A percentile compares a stretch with the other conserved stretches of the same genome.
Evolutionary conservation across 495 filamentous ascomycete genomes (phyloP).

Genomic region (Geoglossum glabrum): DNA sequence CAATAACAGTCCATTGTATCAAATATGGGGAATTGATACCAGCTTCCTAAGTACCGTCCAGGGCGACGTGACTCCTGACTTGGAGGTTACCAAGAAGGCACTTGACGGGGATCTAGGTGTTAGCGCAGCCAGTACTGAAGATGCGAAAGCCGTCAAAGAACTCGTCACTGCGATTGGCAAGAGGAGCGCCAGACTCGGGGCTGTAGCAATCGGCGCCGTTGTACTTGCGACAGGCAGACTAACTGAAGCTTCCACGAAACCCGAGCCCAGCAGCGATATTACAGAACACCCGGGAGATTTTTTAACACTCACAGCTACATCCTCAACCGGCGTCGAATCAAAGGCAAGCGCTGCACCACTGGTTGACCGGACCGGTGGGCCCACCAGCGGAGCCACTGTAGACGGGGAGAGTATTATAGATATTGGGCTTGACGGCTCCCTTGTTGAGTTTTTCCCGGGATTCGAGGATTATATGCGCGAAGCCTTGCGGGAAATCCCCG

Average conservation of each 20-base stretch:
- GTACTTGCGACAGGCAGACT: conserved; percentile 56
- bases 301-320: neutral
- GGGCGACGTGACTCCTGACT: conserved; percentile 44
- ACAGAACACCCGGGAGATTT: neutral
- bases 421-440: conserved; percentile 72
- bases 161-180: conserved; percentile 69
- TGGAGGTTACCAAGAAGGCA: conserved; percentile 47
- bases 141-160: conserved; percentile 62
- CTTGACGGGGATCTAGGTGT: conserved; percentile 58
- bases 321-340: neutral
- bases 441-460: conserved; percentile 82
- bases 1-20: conserved; percentile 43
- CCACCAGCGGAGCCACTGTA: conserved; percentile 1
- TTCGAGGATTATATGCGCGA: conserved; percentile 66
- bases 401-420: conserved; percentile 46
- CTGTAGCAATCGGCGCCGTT: conserved; percentile 67
- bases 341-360: neutral
- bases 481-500: conserved; percentile 45
- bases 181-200: conserved; percentile 73
- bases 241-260: neutral
- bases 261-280: neutral
- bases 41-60: conserved; percentile 64
- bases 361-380: neutral
- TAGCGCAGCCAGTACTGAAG: conserved; percentile 45
- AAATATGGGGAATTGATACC: conserved; percentile 79